Base-by-base conservation (phyloP, 2,329 filamentous ascomycete species). In the Dothistroma septosporum region DNA sequence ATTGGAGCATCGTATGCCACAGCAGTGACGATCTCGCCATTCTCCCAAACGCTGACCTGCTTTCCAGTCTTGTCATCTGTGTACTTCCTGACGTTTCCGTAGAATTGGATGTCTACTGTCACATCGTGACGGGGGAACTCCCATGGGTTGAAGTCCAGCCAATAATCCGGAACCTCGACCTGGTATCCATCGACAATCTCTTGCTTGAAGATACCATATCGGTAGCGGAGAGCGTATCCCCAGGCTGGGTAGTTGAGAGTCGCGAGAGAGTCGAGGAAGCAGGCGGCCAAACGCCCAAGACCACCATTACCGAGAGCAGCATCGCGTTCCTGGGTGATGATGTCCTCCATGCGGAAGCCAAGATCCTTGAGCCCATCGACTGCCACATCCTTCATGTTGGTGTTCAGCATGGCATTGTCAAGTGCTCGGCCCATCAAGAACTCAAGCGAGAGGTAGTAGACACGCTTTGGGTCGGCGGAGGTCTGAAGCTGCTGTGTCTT, bases 61-160 rank as follows among this genome's bases (percentile, higher is more conserved):
- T 90, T 96, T 66, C 93, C 94, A 52, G 61, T 69, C 50, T 53
- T 53, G 12, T 88, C 85, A 67, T 95, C 88, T 80, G 79, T 78
- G 68, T 81, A 83, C 76, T 92, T 95, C 73, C 83, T 84, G 59
- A 96, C 92, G 64, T 86, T 79, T 33, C 94, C 94, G 70, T 93
- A 97, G 80, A 99, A 99, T 82, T 97, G 92, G 62, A 99, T 91
- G 77, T 97, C 91, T 24, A 99, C 92, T 1, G 89, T 92, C 63
- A 99, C 90, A 74, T 99, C 94, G 75, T 97, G 91, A 67, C 94
- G 85, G 47, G 92, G 92, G 72, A 97, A 99, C 75, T 99, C 94
- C 94, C 94, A 99, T 0, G 94, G 94, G 77, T 99, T 99, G 78
- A 97, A 97, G 75, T 97, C 94, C 57, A 99, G 85, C 94, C 94